Base-by-base conservation (phyloP, 345 rosid species). In the Gossypium sturtianum region DNA sequence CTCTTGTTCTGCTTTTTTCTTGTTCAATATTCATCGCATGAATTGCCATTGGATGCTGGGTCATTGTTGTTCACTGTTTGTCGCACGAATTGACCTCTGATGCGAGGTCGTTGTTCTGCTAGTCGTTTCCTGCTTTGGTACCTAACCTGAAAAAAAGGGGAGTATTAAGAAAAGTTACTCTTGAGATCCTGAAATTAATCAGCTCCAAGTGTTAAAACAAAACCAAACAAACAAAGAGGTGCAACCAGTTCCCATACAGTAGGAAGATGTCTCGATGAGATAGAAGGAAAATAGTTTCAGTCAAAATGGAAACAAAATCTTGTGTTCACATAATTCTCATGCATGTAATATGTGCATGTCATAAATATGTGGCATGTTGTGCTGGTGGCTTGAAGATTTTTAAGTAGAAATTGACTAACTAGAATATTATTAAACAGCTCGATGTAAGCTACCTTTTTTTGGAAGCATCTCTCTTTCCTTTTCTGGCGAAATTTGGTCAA, bases 401-500 rank as follows among this genome's bases (percentile, higher is more conserved):
- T 15, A 15, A 67, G 43, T 12, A 20, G 19, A 45, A 19, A 43
- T 16, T 25, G 13, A 27, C 59, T 69, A 51, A 9, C 22, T 49
- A 0, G 3, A 9, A 12, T n/a, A 38, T 43, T 12, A 72, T 56
- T 38, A 56, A 45, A 59, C 29, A 12, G 17, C 45, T 15, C 1
- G 5, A 25, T 11, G 53, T 23, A 23, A 16, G 34, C 63, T 78
- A 84, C 85, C 84, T 78, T 82, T 79, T 78, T 84, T 76, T 76
- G 74, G 78, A 82, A 84, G 77, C 84, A 84, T 80, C 84, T 82
- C 43, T 78, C 82, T 12, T 58, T 81, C 64, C 79, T 67, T 76
- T 84, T 81, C 69, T 81, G 75, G 67, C 82, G 78, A 53, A 80
- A 84, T 79, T 84, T 84, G 72, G 73, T 82, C 81, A 79, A 75